Percentiles rank a stretch among this genome's conserved stretches.
Conservation (phyloP, 2,329 filamentous ascomycete species). For the Penicillium sp. region DNA sequence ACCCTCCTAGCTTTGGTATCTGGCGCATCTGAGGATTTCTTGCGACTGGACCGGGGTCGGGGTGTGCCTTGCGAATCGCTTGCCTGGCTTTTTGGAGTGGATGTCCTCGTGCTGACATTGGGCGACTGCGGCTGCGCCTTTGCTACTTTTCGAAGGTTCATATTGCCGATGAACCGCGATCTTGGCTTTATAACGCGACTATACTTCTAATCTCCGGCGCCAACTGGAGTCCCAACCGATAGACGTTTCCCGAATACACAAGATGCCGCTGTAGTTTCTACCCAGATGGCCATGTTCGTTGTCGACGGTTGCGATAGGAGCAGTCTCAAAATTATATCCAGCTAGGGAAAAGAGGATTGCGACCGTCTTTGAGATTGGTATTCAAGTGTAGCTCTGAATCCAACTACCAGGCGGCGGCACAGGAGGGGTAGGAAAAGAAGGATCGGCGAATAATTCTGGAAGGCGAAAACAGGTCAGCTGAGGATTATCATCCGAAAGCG, state of each 20-base stretch:
- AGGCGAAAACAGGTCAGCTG: constrained; percentile 8
- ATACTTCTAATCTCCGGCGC: constrained; percentile 20
- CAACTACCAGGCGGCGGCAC: not conserved
- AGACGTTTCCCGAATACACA: constrained; percentile 16
- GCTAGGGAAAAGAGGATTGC: not conserved
- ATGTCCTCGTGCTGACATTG: constrained; percentile 7
- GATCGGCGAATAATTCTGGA: constrained; percentile 1
- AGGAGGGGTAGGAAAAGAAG: constrained; percentile 11
- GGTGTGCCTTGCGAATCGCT: constrained; percentile 14
- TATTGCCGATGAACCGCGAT: not conserved
- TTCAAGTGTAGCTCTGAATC: not conserved
- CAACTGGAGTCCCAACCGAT: constrained; percentile 13
- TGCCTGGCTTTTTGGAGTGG: constrained; percentile 19
- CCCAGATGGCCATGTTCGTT: constrained; percentile 27
- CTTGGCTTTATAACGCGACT: not conserved
- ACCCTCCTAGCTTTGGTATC: constrained; percentile 73
- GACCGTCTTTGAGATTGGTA: constrained; percentile 1
- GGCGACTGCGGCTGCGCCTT: constrained; percentile 15
- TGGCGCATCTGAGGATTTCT: constrained; percentile 23
- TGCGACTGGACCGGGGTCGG: constrained; percentile 18
- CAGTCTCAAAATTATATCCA: not conserved
- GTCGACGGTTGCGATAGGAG: not conserved
- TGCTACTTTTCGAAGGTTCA: constrained; percentile 20
- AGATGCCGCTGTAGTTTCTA: constrained; percentile 12
- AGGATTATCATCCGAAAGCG: not conserved